phyloP scores from a whole-genome alignment of 805 yeast genomes.

The Lachancea quebecensis region DNA sequence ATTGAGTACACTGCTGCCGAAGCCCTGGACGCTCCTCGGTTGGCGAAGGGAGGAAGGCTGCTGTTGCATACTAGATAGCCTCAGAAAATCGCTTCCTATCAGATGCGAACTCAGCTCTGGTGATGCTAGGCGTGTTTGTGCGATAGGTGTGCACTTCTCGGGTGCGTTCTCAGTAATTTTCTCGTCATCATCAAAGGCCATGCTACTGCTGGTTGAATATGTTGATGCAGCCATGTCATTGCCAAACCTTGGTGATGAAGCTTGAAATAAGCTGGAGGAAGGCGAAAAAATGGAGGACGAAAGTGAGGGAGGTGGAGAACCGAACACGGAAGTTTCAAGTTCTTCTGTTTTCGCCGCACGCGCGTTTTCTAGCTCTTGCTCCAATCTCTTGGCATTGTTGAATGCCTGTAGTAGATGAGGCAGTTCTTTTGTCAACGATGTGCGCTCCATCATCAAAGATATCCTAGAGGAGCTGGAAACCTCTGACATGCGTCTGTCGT shows the following conservation, averaged over 20 bases:
- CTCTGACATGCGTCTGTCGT: conserved; percentile 15
- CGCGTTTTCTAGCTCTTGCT: conserved; percentile 39
- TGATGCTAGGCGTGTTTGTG: neutral
- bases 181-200: conserved; percentile 2
- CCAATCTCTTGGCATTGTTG: conserved; percentile 51
- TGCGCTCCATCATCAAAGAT: conserved; percentile 38
- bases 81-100: conserved; percentile 4
- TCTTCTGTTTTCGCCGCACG: conserved; percentile 1
- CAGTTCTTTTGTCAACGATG: conserved; percentile 55
- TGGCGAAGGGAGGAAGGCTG: neutral
- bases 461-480: conserved; percentile 30
- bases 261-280: conserved; percentile 2
- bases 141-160: neutral
- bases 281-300: conserved; percentile 4
- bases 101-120: conserved; percentile 5
- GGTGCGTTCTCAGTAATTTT: neutral
- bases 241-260: neutral
- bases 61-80: conserved; percentile 4
- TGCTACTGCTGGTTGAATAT: conserved; percentile 1
- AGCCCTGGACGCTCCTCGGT: conserved; percentile 7
- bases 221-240: neutral
- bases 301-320: conserved; percentile 3
- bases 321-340: neutral
- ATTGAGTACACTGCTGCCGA: conserved; percentile 14
- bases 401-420: conserved; percentile 65